These are phyloP conservation scores for Mortierella sp. DNA, from an alignment of 371 early-diverging fungal genomes.

Conservation along the genomic window DNA sequence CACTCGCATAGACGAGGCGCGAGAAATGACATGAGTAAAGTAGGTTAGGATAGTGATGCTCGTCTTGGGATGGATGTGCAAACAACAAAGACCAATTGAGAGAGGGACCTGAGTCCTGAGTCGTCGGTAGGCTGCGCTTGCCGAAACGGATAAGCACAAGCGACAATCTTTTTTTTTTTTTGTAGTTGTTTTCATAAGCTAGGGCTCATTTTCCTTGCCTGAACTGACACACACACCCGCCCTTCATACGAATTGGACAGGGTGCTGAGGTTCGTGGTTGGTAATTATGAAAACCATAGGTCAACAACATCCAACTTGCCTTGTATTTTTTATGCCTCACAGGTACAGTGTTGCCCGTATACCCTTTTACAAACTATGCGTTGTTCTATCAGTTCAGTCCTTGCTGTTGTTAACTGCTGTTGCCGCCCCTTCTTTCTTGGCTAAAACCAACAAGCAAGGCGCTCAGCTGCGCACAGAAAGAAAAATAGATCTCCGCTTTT, in stretches of 20 bases:
- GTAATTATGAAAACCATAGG: neutral
- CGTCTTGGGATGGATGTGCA: too few species aligned
- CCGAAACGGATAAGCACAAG: neutral
- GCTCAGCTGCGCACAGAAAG: constrained; percentile 8
- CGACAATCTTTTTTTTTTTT: too few species aligned
- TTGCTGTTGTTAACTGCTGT: neutral
- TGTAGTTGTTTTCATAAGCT: neutral
- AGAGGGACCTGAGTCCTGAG: too few species aligned
- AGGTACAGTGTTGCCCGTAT: too few species aligned
- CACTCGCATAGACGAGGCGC: too few species aligned
- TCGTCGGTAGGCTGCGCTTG: too few species aligned
- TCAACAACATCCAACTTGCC: neutral
- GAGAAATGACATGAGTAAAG: too few species aligned
- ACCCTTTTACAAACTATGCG: too few species aligned
- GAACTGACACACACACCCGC: neutral
- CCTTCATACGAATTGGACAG: neutral
- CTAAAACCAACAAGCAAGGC: too few species aligned
- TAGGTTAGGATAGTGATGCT: too few species aligned
- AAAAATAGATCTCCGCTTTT: constrained; percentile 9
- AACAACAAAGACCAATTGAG: too few species aligned
- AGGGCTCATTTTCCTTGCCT: neutral
- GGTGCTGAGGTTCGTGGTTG: neutral
- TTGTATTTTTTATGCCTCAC: neutral
- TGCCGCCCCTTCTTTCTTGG: neutral
- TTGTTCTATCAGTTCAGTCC: too few species aligned